phyloP scores from a whole-genome alignment of 176 grass and related monocot genomes.

The Oryza australiensis region DNA sequence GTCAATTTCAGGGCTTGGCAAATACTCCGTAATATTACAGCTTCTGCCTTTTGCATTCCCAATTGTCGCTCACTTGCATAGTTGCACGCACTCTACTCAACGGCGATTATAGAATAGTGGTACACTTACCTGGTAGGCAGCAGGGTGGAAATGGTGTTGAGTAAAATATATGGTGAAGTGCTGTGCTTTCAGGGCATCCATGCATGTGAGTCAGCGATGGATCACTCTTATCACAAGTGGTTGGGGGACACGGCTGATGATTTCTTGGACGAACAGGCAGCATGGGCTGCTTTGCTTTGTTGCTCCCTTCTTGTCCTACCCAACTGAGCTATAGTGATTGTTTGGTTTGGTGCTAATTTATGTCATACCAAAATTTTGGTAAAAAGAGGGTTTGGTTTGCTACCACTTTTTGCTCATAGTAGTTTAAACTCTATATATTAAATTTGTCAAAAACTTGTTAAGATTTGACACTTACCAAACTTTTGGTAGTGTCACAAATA shows the following conservation, averaged over 20 bases:
- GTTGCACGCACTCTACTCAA: background rate
- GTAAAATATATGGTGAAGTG: background rate
- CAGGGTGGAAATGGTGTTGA: background rate
- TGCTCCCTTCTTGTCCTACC: background rate
- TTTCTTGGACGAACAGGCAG: constrained; percentile 31
- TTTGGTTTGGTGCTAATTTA: too few relatives aligned
- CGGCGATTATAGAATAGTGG: background rate
- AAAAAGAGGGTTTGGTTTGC: too few relatives aligned
- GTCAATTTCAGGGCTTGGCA: background rate
- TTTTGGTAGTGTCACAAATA: too few relatives aligned
- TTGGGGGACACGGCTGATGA: constrained; percentile 28
- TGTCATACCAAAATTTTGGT: too few relatives aligned
- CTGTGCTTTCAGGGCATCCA: background rate
- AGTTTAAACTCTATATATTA: too few relatives aligned
- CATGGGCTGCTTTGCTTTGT: background rate
- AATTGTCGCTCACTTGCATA: background rate
- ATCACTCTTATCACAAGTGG: background rate
- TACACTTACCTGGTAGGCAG: background rate
- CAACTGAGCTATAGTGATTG: constrained; percentile 1
- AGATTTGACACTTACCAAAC: too few relatives aligned
- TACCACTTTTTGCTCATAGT: too few relatives aligned
- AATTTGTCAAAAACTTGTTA: too few relatives aligned
- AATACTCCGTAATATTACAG: background rate
- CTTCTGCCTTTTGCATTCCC: background rate
- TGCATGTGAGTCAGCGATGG: constrained; percentile 16